Evolutionary conservation across 2,329 filamentous ascomycete species (phyloP).

Genomic region (Pseudocercospora fijiensis): DNA sequence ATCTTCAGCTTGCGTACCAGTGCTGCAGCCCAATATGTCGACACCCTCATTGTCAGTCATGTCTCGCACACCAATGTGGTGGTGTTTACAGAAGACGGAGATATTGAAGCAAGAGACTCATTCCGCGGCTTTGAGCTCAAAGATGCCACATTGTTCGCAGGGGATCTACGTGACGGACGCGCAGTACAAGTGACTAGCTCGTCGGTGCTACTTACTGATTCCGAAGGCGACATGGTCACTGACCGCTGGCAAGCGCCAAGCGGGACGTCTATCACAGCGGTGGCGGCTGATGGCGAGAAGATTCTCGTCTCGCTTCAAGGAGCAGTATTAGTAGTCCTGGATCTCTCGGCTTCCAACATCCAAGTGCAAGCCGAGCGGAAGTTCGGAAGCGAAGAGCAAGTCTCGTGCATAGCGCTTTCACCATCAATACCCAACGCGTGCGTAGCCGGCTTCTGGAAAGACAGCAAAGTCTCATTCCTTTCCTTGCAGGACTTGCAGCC

Average conservation of each 20-base stretch:
- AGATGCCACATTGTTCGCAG: conserved; percentile 68
- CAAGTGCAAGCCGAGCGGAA: conserved; percentile 59
- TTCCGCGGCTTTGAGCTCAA: conserved; percentile 70
- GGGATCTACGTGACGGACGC: conserved; percentile 60
- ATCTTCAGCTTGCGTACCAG: conserved; percentile 62
- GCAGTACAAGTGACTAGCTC: conserved; percentile 75
- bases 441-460: conserved; percentile 83
- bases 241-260: conserved; percentile 59
- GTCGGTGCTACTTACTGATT: conserved; percentile 62
- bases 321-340: conserved; percentile 67
- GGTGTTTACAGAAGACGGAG: conserved; percentile 68
- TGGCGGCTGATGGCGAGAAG: conserved; percentile 69
- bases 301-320: conserved; percentile 76
- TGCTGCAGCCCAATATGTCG: conserved; percentile 65
- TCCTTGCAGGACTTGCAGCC: conserved; percentile 65
- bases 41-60: conserved; percentile 78
- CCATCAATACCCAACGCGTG: conserved; percentile 63
- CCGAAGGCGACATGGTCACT: conserved; percentile 53
- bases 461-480: conserved; percentile 74
- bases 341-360: conserved; percentile 58
- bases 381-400: conserved; percentile 67
- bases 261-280: conserved; percentile 67
- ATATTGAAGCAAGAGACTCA: conserved; percentile 80
- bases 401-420: conserved; percentile 80
- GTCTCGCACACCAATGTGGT: conserved; percentile 83